Evolutionary conservation across 139 green algal genomes (phyloP), one percentile per base, ranked within the genome.

Genomic region (Klebsormidium nitens): DNA sequence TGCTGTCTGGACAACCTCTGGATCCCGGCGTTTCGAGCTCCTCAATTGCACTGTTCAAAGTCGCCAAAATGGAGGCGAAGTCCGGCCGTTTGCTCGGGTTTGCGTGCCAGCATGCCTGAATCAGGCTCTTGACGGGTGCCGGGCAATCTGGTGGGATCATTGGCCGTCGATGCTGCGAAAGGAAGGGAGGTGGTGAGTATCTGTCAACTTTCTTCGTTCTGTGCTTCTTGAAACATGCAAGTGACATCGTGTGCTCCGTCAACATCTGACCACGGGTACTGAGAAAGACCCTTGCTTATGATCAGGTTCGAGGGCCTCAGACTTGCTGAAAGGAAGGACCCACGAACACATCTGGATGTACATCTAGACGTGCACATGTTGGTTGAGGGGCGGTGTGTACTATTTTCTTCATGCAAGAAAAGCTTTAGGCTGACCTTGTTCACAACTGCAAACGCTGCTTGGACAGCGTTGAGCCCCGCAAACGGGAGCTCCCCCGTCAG

Each of bases 401-500:
- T 64, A n/a, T 63, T 63, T 14, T 44, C 55, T 8, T 8, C 31
- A 44, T 31, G 29, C 14, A 63, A 44, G 4, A 36, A n/a, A 66
- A 66, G 31, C 14, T 8, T 50, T 50, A 8, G 14, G 42, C 8
- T 50, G 11, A 72, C 64, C 44, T 72, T 64, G 38, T 50, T 75
- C 34, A 71, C 52, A 14, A 78, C 64, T 11, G 61, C 71, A 62
- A 69, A 69, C n/a, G 64, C 63, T 32, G 38, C 91, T 77, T 91
- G 80, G 59, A 78, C 89, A 23, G 85, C 58, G 5, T 83, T 89
- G 29, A 90, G 80, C 37, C 86, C 85, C 23, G 76, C 49, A 93
- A 93, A 98, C 0, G 93, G 93, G 77, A 93, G 82, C 50, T 84
- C 37, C 1, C 78, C 64, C 0, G 88, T 95, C 0, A 90, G 74